Evolutionary conservation across 164 flowering plant genomes (phyloP), one percentile per base, ranked within the genome.

Genomic region (Nelumbo lutea): DNA sequence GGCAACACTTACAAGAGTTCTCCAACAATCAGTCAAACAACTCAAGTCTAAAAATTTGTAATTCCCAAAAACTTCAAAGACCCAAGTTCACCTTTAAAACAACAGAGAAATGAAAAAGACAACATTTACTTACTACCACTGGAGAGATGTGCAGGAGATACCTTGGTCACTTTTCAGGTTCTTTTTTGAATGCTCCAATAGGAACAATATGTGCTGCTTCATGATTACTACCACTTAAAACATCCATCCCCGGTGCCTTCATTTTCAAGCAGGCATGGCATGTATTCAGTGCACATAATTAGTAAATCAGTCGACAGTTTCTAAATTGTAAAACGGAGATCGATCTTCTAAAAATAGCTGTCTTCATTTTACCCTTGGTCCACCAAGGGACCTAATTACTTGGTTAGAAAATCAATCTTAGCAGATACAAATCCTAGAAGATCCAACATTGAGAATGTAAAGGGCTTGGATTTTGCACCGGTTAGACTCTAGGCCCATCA

Each of bases 161-260:
- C 80, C 81, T 73, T 50, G 61, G 65, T 84, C 79, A 82, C 64
- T 78, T 82, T 47, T 72, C 75, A 66, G 75, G 74, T 77, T 84
- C 85, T 59, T 77, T 66, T 77, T 83, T 78, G 48, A 79, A 81
- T 60, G 86, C 74, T 70, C 82, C 83, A 59, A 76, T 76, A 56
- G 88, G 92, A 79, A 86, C 83, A 42, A 80, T 66, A 51, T 85
- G 66, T 10, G 75, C 80, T 62, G 82, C 60, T 62, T 86, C 90
- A 70, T 79, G 78, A 68, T 83, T 77, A 67, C 69, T 66, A 60
- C 76, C 84, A 66, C 73, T 79, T 42, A 62, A 66, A 60, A 59
- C 68, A 80, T 83, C 81, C 72, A 68, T 72, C 42, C 83, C 82
- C 65, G 81, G 88, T 61, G 74, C 68, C 69, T 62, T 50, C 38